Conservation (phyloP, 495 filamentous ascomycete genomes). For the Aspergillus olivimuriae region DNA sequence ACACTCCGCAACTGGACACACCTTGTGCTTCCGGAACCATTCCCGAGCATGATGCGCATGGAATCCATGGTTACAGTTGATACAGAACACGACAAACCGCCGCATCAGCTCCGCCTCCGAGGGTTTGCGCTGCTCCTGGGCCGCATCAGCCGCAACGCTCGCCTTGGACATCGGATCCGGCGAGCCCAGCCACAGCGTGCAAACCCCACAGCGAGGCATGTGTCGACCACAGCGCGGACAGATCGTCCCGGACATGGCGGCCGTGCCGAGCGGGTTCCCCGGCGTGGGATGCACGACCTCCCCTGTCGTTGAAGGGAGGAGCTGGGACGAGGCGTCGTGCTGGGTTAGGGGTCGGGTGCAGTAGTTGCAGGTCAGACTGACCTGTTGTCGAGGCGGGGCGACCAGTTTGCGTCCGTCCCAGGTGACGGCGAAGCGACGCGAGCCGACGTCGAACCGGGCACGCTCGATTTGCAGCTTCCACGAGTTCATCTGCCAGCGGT, state of each 20-base stretch:
- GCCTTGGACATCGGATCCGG: slow-evolving; percentile 61
- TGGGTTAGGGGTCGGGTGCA: slow-evolving; percentile 56
- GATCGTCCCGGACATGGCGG: slow-evolving; percentile 45
- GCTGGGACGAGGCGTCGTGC: slow-evolving; percentile 33
- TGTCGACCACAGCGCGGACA: slow-evolving; percentile 85
- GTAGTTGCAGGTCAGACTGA: slow-evolving; percentile 77
- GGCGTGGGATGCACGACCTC: slow-evolving; percentile 33
- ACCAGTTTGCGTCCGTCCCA: slow-evolving; percentile 59
- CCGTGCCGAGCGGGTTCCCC: slow-evolving; percentile 31
- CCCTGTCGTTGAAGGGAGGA: slow-evolving; percentile 23
- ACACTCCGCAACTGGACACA: slow-evolving; percentile 89
- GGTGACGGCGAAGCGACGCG: slow-evolving; percentile 54
- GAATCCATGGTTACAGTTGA: slow-evolving; percentile 81
- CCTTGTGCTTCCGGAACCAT: slow-evolving; percentile 76
- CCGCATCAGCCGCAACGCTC: slow-evolving; percentile 43
- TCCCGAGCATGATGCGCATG: slow-evolving; percentile 82
- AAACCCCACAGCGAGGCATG: slow-evolving; percentile 84
- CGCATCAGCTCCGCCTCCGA: slow-evolving; percentile 36
- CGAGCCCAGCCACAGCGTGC: slow-evolving; percentile 76
- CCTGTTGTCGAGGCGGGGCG: slow-evolving; percentile 62
- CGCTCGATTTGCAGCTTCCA: slow-evolving; percentile 62
- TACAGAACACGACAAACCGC: slow-evolving; percentile 70
- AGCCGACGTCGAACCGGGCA: slow-evolving; percentile 52
- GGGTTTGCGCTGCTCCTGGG: slow-evolving; percentile 23
- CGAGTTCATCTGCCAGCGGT: slow-evolving; percentile 72